A percentile compares a stretch with the other conserved stretches of the same genome.
These are phyloP conservation scores for Metarhizium brunneum DNA, from an alignment of 2,329 filamentous ascomycete genomes.

Conservation along the genomic window DNA sequence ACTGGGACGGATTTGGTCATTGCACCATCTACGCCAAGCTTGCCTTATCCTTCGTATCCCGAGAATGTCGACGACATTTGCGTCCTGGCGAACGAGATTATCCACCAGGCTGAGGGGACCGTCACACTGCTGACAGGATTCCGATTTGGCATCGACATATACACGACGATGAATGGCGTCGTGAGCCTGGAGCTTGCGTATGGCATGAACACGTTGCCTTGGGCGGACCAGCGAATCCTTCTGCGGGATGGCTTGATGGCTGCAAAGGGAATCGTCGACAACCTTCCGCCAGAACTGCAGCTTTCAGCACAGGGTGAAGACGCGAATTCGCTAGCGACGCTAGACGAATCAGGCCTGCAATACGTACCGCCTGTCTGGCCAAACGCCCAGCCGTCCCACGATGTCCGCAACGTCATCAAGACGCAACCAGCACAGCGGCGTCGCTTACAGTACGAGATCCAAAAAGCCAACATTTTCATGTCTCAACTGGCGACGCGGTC, in stretches of 20 bases:
- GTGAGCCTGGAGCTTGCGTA: slow-evolving; percentile 76
- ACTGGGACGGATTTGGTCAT: slow-evolving; percentile 64
- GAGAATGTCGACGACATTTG: slow-evolving; percentile 77
- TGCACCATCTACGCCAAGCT: slow-evolving; percentile 63
- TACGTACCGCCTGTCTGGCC: slow-evolving; percentile 44
- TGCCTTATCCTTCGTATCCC: slow-evolving; percentile 71
- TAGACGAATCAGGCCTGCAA: slow-evolving; percentile 37
- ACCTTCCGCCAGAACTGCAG: slow-evolving; percentile 60
- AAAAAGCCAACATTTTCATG: slow-evolving; percentile 83
- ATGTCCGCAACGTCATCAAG: slow-evolving; percentile 40
- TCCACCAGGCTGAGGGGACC: slow-evolving; percentile 57
- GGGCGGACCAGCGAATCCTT: slow-evolving; percentile 66
- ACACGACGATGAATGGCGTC: slow-evolving; percentile 69
- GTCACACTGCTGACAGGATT: slow-evolving; percentile 71
- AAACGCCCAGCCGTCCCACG: slow-evolving; percentile 35
- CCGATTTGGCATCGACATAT: slow-evolving; percentile 69
- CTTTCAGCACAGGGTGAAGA: slow-evolving; percentile 35
- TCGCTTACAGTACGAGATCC: slow-evolving; percentile 72
- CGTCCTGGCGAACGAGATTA: slow-evolving; percentile 62
- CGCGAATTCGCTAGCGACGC: slow-evolving; percentile 25
- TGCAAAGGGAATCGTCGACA: slow-evolving; percentile 59
- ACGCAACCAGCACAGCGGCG: slow-evolving; percentile 41
- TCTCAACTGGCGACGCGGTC: slow-evolving; percentile 75
- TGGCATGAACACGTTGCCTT: slow-evolving; percentile 67
- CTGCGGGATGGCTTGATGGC: slow-evolving; percentile 61